A percentile compares a stretch with the other conserved stretches of the same genome.
Evolutionary conservation across 768 basidiomycete genomes (phyloP).

Genomic region (Termitomyces sp.): DNA sequence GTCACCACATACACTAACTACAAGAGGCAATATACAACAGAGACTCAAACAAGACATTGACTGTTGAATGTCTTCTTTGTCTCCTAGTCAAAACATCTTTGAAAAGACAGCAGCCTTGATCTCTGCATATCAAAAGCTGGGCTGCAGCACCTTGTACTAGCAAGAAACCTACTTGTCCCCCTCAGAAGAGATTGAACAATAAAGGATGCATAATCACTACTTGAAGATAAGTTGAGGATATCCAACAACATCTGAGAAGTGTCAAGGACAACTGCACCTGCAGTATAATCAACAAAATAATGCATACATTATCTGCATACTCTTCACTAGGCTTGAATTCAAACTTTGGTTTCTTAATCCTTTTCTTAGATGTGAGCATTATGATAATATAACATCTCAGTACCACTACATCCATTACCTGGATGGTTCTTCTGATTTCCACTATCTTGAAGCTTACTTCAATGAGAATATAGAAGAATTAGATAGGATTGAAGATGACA

Average conservation of each 20-base stretch:
- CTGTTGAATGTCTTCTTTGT: not conserved
- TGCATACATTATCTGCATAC: not conserved
- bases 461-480: too few relatives aligned
- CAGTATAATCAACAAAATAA: not conserved
- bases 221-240: conserved; percentile 1
- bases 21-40: not conserved
- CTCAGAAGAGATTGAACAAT: not conserved
- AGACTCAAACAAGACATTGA: not conserved
- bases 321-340: too few relatives aligned
- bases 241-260: not conserved
- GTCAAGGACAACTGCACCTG: conserved; percentile 1
- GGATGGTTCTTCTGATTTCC: too few relatives aligned
- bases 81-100: conserved; percentile 8
- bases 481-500: too few relatives aligned
- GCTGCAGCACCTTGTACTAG: not conserved
- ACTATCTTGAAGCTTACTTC: too few relatives aligned
- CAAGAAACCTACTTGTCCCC: not conserved
- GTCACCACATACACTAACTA: not conserved
- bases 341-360: too few relatives aligned
- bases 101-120: conserved; percentile 11
- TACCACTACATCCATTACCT: too few relatives aligned
- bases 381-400: too few relatives aligned
- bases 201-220: not conserved
- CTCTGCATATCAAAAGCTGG: not conserved
- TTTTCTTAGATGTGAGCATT: too few relatives aligned